Evolutionary conservation across 2,329 filamentous ascomycete species (phyloP), one percentile per base, ranked within the genome.

Genomic region (Venturia asperata): DNA sequence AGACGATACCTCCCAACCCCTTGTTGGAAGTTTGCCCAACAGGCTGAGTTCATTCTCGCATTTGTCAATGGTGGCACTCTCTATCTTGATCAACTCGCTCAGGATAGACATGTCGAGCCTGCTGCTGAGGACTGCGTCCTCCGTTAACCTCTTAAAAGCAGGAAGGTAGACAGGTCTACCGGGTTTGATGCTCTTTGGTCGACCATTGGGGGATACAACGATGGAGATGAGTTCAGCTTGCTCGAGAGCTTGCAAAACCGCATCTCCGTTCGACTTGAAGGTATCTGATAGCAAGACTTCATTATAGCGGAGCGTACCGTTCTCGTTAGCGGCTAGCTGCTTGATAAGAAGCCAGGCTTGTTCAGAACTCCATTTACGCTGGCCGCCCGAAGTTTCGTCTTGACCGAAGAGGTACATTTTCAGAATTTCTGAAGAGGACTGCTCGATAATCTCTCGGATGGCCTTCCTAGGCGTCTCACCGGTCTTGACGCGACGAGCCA

Each of bases 341-440:
- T 90, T 92, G 75, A 97, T 87, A 1, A 99, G 78, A 67, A 88
- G 83, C 94, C 94, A 97, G 0, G 91, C 93, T 78, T 97, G 94
- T 72, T 94, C 87, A 5, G 86, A 81, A 0, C 87, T 90, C 90
- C 91, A 97, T 64, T 84, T 83, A 39, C 83, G 83, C 49, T 81
- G 78, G 2, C 80, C 78, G 17, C 75, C 73, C 21, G 76, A 72
- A 49, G 78, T 73, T 62, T 83, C 83, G 58, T 86, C 84, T 30
- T 77, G 74, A 55, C 81, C 72, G 3, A 95, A 80, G 39, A 99
- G 84, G 77, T 92, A 97, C 82, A 97, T 92, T 72, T 96, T 96
- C 67, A 96, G 79, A 61, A 97, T 92, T 72, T 97, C 94, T 0
- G 90, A 90, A 0, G 92, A 90, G 21, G 89, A 89, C 72, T 96